These are phyloP conservation scores for Lipomyces starkeyi DNA, from an alignment of 805 yeast species.

Conservation along the genomic window DNA sequence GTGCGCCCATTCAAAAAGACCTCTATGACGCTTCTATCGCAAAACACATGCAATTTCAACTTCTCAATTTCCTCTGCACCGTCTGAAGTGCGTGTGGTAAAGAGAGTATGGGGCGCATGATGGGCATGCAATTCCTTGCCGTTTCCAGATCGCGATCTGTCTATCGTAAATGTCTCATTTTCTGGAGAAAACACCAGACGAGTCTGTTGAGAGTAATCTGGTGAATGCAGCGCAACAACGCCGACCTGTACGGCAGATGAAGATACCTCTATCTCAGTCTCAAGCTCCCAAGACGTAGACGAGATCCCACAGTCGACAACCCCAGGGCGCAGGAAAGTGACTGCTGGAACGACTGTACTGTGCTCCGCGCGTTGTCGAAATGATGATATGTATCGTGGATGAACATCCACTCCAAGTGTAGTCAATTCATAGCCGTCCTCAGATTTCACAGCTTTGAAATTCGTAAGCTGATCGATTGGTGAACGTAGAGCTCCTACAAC, in stretches of 20 bases:
- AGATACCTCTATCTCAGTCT: not conserved
- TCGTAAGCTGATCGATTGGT: constrained; percentile 3
- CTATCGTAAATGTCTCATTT: constrained; percentile 6
- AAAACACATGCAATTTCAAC: constrained; percentile 7
- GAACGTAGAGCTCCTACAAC: constrained; percentile 6
- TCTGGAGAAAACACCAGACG: not conserved
- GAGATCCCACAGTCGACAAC: constrained; percentile 1
- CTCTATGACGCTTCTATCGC: constrained; percentile 11
- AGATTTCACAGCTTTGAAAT: not conserved
- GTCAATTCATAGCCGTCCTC: not conserved
- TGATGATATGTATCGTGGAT: constrained; percentile 3
- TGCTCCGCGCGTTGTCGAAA: not conserved
- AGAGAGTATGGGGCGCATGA: constrained; percentile 8
- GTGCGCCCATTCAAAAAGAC: constrained; percentile 15
- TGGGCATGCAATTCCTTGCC: not conserved
- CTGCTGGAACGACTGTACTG: not conserved
- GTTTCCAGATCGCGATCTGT: not conserved
- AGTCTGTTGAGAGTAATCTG: not conserved
- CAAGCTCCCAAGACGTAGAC: not conserved
- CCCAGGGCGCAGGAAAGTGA: not conserved
- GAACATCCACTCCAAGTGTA: constrained; percentile 8
- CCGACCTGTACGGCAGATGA: not conserved
- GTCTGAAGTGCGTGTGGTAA: not conserved
- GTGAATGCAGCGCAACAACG: not conserved
- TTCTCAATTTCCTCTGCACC: constrained; percentile 4